Evolutionary conservation across 2,329 filamentous ascomycete genomes (phyloP), one percentile per base, ranked within the genome.

Genomic region (Sporothrix brasiliensis): DNA sequence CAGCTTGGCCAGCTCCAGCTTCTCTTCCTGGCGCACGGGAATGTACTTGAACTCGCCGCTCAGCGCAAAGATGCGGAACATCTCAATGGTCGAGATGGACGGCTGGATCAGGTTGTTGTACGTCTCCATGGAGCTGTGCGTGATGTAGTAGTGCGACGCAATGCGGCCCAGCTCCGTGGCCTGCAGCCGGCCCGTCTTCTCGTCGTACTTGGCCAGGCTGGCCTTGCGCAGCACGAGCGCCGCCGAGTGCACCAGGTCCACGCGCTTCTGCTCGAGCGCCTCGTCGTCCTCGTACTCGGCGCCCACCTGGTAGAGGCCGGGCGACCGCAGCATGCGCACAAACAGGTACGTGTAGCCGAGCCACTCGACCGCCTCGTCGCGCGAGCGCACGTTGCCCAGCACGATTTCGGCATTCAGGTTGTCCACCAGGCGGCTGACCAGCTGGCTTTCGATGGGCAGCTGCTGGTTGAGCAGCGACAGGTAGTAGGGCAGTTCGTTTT

Each of bases 1-100:
- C 44, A 99, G 84, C 79, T 98, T 97, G 5, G 93, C 93, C 68
- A 99, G 85, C 80, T 99, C 95, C 44, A 99, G 85, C 83, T 98
- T 98, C 83, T 99, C 95, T 76, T 99, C 95, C 77, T 97, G 94
- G 54, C 95, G 91, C 49, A 99, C 94, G 1, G 95, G 95, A 54
- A 99, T 99, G 79, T 97, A 99, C 80, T 97, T 98, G 86, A 99
- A 99, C 80, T 99, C 95, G 69, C 96, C 93, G 77, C 95, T 98
- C 49, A 98, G 86, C 14, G 96, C 91, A 78, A 99, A 99, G 39
- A 99, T 90, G 54, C 96, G 90, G 88, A 99, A 98, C 54, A 99
- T 87, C 80, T 99, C 95, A 74, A 99, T 97, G 6, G 92, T 92
- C 34, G 92, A 93, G 75, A 97, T 95, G 13, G 91, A 93, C 16